Evolutionary conservation across 306 rosid genomes (phyloP), one percentile per base, ranked within the genome.

Genomic region (Cercis canadensis): DNA sequence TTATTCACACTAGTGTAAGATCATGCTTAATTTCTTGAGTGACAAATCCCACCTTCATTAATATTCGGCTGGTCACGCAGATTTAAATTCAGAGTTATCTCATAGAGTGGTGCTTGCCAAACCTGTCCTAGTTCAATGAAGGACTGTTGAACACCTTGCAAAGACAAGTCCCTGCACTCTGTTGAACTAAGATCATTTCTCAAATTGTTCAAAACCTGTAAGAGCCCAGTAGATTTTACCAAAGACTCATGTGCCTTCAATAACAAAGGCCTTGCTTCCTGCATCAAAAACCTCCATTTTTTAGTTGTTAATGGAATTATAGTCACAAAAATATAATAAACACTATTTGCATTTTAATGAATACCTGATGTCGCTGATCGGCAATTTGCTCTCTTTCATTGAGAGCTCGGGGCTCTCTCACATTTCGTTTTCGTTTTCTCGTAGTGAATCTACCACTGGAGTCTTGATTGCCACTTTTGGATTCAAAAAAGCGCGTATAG

Each of bases 331-430:
- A n/a, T 18, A 4, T 4, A 14, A 16, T 5, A 45, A 31, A 32
- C 70, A 21, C 49, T 4, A 6, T 11, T 12, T 18, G 46, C 45
- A 10, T 18, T 11, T 4, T 44, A 32, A 52, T 0, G 37, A n/a
- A 53, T 75, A 87, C 97, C 90, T 76, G 93, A 57, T 93, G 96
- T 15, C 98, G 94, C 45, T 72, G 90, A 16, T 87, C 86, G 14
- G 94, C 94, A 8, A 77, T 78, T 57, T n/a, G 83, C 58, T 93
- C 97, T 78, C 94, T 82, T 5, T 88, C 92, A 72, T 90, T 90
- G 43, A 90, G 69, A 66, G 84, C 13, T 46, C 41, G 84, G 17
- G 81, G 78, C 33, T 81, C 65, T 75, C 66, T 75, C 19, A 47
- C 77, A 54, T 75, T 87, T 53, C 87, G 84, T 77, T 85, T 92